A percentile compares a stretch with the other conserved stretches of the same genome.
These are phyloP conservation scores for Trametes meyenii DNA, from an alignment of 768 basidiomycete genomes.

Conservation along the genomic window DNA sequence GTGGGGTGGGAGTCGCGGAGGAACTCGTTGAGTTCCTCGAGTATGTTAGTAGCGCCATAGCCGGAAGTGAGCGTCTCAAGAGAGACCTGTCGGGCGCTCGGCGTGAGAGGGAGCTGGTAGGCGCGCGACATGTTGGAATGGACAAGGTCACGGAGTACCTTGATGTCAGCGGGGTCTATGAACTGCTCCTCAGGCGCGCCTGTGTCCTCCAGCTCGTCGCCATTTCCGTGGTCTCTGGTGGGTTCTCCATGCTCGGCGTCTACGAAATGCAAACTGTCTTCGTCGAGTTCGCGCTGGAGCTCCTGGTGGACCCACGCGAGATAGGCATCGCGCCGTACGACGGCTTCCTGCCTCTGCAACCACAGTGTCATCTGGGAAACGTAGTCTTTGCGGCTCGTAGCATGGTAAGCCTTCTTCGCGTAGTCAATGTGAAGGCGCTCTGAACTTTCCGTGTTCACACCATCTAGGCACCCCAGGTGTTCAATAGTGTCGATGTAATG, in stretches of 20 bases:
- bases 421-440: slow-evolving; percentile 47
- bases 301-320: neutral
- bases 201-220: neutral
- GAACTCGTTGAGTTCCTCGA: neutral
- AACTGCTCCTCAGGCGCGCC: neutral
- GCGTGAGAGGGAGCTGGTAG: slow-evolving; percentile 1
- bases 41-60: neutral
- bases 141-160: neutral
- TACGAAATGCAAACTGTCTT: neutral
- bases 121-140: neutral
- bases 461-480: slow-evolving; percentile 40
- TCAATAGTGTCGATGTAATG: slow-evolving; percentile 41
- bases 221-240: neutral
- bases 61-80: neutral
- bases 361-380: slow-evolving; percentile 43
- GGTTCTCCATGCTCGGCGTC: neutral
- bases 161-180: neutral
- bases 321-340: slow-evolving; percentile 28
- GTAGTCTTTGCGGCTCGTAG: slow-evolving; percentile 41
- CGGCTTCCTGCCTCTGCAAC: slow-evolving; percentile 37
- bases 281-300: neutral
- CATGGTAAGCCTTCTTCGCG: slow-evolving; percentile 40
- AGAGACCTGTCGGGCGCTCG: neutral
- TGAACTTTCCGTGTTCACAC: slow-evolving; percentile 43
- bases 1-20: neutral